A percentile compares a stretch with the other conserved stretches of the same genome.
phyloP scores from a whole-genome alignment of 1,139 yeast genomes.

The Kodamaea derodonti region DNA sequence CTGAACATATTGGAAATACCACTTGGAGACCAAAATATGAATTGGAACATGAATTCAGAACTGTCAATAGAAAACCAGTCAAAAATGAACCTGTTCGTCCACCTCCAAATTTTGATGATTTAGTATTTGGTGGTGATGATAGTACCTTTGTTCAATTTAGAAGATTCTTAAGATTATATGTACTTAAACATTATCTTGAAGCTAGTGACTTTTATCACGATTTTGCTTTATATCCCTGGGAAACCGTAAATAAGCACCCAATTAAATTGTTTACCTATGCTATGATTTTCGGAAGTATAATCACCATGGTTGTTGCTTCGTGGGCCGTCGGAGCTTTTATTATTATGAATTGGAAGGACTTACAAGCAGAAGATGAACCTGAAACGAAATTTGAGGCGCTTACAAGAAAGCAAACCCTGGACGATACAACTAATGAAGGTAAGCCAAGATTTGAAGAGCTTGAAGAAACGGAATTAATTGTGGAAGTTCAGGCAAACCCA shows the following conservation, averaged over 20 bases:
- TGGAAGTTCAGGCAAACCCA: neutral
- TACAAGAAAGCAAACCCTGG: neutral
- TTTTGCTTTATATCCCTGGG: slow-evolving; percentile 40
- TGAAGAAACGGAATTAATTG: slow-evolving; percentile 5
- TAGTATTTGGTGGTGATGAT: slow-evolving; percentile 23
- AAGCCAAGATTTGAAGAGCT: slow-evolving; percentile 5
- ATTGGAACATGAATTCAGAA: slow-evolving; percentile 46
- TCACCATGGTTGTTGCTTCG: slow-evolving; percentile 40
- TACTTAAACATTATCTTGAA: slow-evolving; percentile 20
- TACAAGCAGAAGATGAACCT: slow-evolving; percentile 2
- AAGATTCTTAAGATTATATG: slow-evolving; percentile 19
- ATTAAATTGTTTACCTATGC: slow-evolving; percentile 47
- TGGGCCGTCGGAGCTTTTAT: slow-evolving; percentile 32
- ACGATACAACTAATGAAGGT: neutral
- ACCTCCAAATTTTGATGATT: slow-evolving; percentile 38
- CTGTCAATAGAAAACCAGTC: slow-evolving; percentile 36
- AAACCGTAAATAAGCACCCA: slow-evolving; percentile 42
- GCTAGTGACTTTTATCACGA: slow-evolving; percentile 32
- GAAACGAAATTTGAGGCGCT: neutral
- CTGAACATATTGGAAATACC: slow-evolving; percentile 74
- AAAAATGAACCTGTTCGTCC: slow-evolving; percentile 35
- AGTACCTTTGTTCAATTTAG: slow-evolving; percentile 17
- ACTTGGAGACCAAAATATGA: slow-evolving; percentile 64
- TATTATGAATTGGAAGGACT: slow-evolving; percentile 7
- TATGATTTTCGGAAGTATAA: slow-evolving; percentile 31